phyloP scores from a whole-genome alignment of 169 alveolate species.

The Plasmodium falciparum region DNA sequence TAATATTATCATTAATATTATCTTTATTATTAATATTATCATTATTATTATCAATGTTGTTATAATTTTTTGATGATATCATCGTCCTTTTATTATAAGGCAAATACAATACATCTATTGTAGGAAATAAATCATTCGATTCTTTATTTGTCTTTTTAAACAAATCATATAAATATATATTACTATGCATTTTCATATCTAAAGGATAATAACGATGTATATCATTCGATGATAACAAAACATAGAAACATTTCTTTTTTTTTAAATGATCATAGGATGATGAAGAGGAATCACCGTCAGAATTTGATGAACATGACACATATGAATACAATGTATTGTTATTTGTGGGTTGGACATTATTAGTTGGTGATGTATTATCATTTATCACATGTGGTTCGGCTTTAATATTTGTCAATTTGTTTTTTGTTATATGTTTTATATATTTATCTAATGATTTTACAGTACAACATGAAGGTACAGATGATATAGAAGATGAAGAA shows the following conservation, averaged over 20 bases:
- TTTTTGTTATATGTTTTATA: conserved; percentile 48
- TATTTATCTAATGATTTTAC: conserved; percentile 45
- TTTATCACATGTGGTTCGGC: background rate
- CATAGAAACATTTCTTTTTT: conserved; percentile 51
- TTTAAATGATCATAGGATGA: conserved; percentile 36
- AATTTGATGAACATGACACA: conserved; percentile 18
- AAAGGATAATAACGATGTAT: conserved; percentile 52
- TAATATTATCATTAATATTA: background rate
- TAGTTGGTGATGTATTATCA: background rate
- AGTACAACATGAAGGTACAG: conserved; percentile 61
- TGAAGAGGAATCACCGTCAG: conserved; percentile 25
- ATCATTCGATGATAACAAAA: conserved; percentile 31
- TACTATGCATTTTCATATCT: conserved; percentile 41
- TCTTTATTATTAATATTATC: background rate
- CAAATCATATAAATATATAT: conserved; percentile 40
- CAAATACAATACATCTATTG: conserved; percentile 58
- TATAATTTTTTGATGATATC: conserved; percentile 8
- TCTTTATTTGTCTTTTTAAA: conserved; percentile 60
- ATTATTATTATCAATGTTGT: background rate
- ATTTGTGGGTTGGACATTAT: conserved; percentile 3
- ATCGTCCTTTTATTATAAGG: conserved; percentile 59
- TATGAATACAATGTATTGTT: conserved; percentile 4
- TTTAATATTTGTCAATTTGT: conserved; percentile 5
- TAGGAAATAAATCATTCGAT: conserved; percentile 62
- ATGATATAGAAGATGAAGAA: conserved; percentile 25